Conservation (phyloP, 2,329 filamentous ascomycete genomes). For the Claviceps sp. region DNA sequence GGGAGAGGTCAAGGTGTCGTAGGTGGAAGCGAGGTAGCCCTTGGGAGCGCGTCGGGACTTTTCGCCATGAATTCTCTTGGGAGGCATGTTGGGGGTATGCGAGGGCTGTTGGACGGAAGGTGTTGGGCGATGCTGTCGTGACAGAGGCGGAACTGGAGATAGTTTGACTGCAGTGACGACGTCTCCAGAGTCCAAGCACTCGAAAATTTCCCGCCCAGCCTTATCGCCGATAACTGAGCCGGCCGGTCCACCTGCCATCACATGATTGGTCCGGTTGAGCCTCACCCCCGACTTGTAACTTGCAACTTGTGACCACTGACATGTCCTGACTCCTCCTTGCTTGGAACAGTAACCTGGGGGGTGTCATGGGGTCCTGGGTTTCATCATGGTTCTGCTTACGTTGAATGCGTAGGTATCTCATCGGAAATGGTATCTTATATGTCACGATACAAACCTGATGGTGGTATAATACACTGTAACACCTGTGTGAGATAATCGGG, state of each 20-base stretch:
- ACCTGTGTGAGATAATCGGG: too few species aligned
- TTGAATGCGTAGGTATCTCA: too few species aligned
- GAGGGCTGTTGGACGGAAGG: background rate
- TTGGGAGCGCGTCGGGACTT: constrained; percentile 29
- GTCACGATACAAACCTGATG: too few species aligned
- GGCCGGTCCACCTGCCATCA: constrained; percentile 1
- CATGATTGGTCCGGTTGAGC: constrained; percentile 2
- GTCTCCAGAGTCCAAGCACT: background rate
- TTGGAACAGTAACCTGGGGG: too few species aligned
- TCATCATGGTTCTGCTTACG: too few species aligned
- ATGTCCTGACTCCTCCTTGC: too few species aligned
- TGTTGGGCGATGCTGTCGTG: background rate
- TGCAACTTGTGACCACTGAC: too few species aligned
- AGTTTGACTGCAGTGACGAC: background rate
- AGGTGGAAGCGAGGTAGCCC: constrained; percentile 44
- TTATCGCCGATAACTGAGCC: background rate
- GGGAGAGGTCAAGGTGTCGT: constrained; percentile 48
- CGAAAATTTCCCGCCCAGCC: background rate
- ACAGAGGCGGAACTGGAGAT: background rate
- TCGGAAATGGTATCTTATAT: too few species aligned
- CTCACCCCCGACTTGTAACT: background rate
- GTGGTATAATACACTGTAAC: too few species aligned
- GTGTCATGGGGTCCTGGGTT: too few species aligned
- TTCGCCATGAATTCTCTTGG: constrained; percentile 45
- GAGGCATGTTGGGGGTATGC: constrained; percentile 36